Evolutionary conservation across 2,329 filamentous ascomycete species (phyloP).

Genomic region (Scedosporium aurantiacum): DNA sequence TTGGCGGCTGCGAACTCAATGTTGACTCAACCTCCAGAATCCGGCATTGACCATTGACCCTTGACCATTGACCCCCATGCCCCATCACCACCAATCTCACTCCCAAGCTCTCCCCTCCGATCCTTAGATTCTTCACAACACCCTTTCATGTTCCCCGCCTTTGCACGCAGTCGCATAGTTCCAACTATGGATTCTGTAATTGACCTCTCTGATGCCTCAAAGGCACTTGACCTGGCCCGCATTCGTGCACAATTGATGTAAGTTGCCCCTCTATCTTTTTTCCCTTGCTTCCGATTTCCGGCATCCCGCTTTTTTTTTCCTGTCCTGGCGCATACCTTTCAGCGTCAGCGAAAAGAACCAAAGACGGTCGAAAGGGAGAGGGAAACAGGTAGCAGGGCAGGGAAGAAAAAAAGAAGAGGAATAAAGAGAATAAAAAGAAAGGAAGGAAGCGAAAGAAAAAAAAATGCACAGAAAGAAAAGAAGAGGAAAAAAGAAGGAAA

Average conservation of each 20-base stretch:
- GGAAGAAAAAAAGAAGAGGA: not conserved
- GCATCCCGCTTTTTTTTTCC: not conserved
- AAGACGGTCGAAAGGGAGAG: not conserved
- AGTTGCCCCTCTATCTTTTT: constrained; percentile 17
- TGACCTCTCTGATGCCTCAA: constrained; percentile 72
- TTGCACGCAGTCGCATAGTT: not conserved
- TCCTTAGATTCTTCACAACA: not conserved
- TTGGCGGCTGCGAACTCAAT: too few species aligned
- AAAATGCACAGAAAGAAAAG: too few species aligned
- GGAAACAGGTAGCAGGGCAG: too few species aligned
- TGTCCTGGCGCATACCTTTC: not conserved
- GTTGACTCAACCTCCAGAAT: too few species aligned
- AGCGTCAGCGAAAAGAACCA: not conserved
- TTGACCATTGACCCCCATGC: too few species aligned
- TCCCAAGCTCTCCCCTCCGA: not conserved
- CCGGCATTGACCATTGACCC: too few species aligned
- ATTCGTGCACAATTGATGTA: constrained; percentile 94
- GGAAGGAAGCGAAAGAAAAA: too few species aligned
- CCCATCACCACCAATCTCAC: not conserved
- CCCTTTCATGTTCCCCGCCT: not conserved
- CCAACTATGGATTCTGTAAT: constrained; percentile 75
- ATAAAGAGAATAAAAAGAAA: not conserved
- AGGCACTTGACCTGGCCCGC: constrained; percentile 78
- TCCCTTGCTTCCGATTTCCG: not conserved
- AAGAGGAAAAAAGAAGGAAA: too few species aligned